These are phyloP conservation scores for Sugiyamaella castrensis DNA, from an alignment of 1,139 yeast species.

Conservation along the genomic window DNA sequence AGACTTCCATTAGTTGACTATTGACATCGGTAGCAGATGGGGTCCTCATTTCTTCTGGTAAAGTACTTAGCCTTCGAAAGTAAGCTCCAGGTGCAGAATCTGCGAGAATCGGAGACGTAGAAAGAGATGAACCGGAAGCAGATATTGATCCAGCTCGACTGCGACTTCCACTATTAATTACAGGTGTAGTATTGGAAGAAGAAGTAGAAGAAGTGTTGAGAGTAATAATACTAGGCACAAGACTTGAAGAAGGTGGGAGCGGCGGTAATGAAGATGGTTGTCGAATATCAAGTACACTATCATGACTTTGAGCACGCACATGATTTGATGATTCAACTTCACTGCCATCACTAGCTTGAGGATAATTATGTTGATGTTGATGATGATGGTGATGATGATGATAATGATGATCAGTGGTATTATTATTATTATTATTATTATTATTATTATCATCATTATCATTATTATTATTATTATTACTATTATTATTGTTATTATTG, in stretches of 20 bases:
- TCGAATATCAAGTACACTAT: conserved; percentile 9
- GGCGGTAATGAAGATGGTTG: background rate
- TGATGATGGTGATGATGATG: conserved; percentile 7
- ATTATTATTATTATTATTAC: background rate
- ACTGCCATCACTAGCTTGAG: background rate
- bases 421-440: too few relatives aligned
- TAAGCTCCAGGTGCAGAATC: conserved; percentile 51
- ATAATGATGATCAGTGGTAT: background rate
- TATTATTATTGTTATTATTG: too few relatives aligned
- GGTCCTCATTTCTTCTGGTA: conserved; percentile 49
- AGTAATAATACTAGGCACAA: background rate
- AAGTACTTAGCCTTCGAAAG: conserved; percentile 64
- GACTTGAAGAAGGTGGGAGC: background rate
- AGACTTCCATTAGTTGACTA: conserved; percentile 30
- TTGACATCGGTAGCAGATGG: conserved; percentile 9
- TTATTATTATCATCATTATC: background rate
- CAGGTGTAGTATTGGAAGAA: conserved; percentile 4
- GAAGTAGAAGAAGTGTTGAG: conserved; percentile 44
- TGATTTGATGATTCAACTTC: conserved; percentile 2
- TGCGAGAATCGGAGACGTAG: conserved; percentile 26
- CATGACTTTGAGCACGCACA: conserved; percentile 14
- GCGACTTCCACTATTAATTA: background rate
- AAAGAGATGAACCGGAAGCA: background rate
- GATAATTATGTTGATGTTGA: background rate
- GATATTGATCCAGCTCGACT: conserved; percentile 14